Conservation (phyloP, 139 green algal genomes). For the Haematococcus sp. region DNA sequence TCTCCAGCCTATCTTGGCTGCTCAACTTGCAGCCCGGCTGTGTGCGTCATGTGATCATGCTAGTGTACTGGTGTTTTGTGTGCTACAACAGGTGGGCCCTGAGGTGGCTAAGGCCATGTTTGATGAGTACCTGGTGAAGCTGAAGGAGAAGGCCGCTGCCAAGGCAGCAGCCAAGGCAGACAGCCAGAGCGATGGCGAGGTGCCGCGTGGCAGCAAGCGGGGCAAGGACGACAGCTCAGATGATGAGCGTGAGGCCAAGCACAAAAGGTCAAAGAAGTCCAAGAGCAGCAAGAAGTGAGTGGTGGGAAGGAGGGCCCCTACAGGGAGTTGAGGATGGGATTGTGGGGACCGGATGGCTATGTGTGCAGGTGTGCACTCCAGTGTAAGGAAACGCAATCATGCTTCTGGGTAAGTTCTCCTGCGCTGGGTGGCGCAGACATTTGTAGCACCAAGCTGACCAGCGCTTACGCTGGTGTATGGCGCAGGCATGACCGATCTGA, state of each 20-base stretch:
- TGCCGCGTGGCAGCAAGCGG: neutral
- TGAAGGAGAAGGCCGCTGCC: conserved; percentile 32
- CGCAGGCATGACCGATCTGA: conserved; percentile 2
- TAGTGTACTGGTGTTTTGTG: neutral
- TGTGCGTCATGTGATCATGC: no score
- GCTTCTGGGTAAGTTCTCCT: no score
- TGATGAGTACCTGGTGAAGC: conserved; percentile 47
- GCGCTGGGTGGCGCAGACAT: no score
- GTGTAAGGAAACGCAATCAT: no score
- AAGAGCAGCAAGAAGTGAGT: conserved; percentile 9
- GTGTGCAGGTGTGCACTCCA: no score
- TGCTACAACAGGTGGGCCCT: conserved; percentile 27
- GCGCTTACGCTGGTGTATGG: no score
- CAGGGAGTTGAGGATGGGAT: no score
- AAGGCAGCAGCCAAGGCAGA: conserved; percentile 13
- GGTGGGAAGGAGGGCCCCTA: no score
- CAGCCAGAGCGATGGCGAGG: conserved; percentile 1
- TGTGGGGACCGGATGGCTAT: no score
- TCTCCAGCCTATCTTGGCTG: neutral
- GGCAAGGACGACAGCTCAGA: neutral
- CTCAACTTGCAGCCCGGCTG: no score
- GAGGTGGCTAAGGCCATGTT: conserved; percentile 49
- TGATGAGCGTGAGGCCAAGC: neutral
- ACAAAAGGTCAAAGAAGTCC: conserved; percentile 13
- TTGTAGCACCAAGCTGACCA: no score